These are phyloP conservation scores for Sphagnum magellanicum DNA, from an alignment of 228 moss, liverwort and hornwort species.

Conservation along the genomic window DNA sequence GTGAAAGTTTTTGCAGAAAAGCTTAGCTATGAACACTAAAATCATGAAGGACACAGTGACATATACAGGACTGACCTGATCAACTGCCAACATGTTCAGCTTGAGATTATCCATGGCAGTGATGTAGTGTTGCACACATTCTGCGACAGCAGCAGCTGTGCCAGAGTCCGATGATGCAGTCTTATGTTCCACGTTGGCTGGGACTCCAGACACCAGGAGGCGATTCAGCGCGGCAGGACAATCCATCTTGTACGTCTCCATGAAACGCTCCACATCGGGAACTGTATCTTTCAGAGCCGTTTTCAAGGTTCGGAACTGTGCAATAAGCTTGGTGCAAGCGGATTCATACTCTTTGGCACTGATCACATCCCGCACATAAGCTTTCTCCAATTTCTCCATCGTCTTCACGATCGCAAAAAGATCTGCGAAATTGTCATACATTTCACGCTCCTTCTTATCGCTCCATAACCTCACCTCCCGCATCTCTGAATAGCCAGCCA, in stretches of 20 bases:
- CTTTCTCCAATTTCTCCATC: slow-evolving; percentile 97
- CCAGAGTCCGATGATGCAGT: slow-evolving; percentile 94
- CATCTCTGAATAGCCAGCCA: slow-evolving; percentile 52
- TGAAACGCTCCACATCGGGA: slow-evolving; percentile 91
- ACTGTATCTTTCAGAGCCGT: slow-evolving; percentile 83
- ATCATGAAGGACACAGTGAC: too few species aligned
- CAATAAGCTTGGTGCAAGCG: slow-evolving; percentile 92
- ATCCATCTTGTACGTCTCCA: slow-evolving; percentile 89
- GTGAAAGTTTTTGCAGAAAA: too few species aligned
- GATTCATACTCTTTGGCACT: slow-evolving; percentile 97
- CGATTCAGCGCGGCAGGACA: slow-evolving; percentile 91
- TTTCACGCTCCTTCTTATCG: slow-evolving; percentile 95
- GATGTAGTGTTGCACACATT: slow-evolving; percentile 96
- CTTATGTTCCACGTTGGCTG: slow-evolving; percentile 92
- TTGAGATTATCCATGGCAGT: slow-evolving; percentile 97
- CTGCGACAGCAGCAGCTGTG: slow-evolving; percentile 91
- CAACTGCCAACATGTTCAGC: slow-evolving; percentile 95
- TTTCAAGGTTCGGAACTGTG: slow-evolving; percentile 92
- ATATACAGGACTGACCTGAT: slow-evolving; percentile 37
- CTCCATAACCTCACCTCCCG: slow-evolving; percentile 89
- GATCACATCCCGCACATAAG: slow-evolving; percentile 94
- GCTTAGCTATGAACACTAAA: too few species aligned
- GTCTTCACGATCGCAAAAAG: slow-evolving; percentile 98
- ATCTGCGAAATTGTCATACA: slow-evolving; percentile 95
- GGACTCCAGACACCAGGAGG: slow-evolving; percentile 84